Conservation (phyloP, 2,329 filamentous ascomycete genomes). For the Paraconiothyrium brasiliense region DNA sequence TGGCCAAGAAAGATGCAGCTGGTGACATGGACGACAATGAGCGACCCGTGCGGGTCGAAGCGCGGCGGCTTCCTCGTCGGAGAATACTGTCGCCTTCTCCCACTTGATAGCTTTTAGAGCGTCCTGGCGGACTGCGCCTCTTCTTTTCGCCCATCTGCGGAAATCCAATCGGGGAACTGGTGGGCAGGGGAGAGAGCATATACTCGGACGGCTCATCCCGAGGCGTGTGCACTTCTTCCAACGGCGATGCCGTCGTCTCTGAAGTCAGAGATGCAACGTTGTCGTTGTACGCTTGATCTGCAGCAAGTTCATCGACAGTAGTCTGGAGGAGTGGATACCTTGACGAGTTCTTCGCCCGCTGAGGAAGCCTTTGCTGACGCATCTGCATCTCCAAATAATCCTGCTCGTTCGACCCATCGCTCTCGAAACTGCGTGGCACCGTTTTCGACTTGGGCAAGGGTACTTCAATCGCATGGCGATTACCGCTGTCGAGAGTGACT, state of each 20-base stretch:
- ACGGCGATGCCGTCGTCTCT: constrained; percentile 52
- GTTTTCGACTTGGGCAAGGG: constrained; percentile 45
- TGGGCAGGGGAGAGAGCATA: constrained; percentile 44
- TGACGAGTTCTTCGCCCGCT: constrained; percentile 35
- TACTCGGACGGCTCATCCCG: constrained; percentile 46
- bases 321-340: constrained; percentile 48
- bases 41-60: constrained; percentile 60
- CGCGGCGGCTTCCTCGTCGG: constrained; percentile 49
- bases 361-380: constrained; percentile 32
- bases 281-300: constrained; percentile 40
- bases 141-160: constrained; percentile 34
- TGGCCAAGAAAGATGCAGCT: constrained; percentile 66
- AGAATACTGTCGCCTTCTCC: constrained; percentile 44
- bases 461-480: constrained; percentile 48
- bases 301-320: constrained; percentile 44
- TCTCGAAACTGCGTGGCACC: constrained; percentile 34
- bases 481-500: constrained; percentile 53
- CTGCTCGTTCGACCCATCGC: constrained; percentile 44
- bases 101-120: constrained; percentile 45
- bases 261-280: constrained; percentile 54
- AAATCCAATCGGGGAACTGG: constrained; percentile 49
- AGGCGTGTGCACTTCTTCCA: constrained; percentile 52
- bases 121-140: constrained; percentile 36
- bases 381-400: constrained; percentile 45
- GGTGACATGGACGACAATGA: constrained; percentile 63